These are phyloP conservation scores for Helotiales sp. DNA, from an alignment of 2,329 filamentous ascomycete species.

Conservation along the genomic window DNA sequence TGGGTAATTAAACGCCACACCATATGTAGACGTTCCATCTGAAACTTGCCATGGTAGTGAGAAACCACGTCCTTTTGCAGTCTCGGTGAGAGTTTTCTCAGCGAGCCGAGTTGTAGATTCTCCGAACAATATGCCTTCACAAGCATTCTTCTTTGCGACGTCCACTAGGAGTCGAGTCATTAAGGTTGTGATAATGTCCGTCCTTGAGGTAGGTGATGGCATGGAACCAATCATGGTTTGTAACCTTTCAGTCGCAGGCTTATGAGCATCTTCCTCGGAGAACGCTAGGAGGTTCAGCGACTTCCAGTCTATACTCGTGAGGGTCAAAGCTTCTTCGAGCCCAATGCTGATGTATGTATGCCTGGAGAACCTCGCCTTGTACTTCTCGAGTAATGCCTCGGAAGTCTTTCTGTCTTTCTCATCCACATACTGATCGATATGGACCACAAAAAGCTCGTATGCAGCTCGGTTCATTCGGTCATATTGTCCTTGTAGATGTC, in stretches of 20 bases:
- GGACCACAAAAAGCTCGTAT: constrained; percentile 66
- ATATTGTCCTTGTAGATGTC: constrained; percentile 65
- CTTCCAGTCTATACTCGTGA: constrained; percentile 55
- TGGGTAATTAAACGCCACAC: constrained; percentile 65
- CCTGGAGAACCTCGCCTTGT: constrained; percentile 63
- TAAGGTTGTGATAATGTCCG: constrained; percentile 72
- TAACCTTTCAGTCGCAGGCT: constrained; percentile 38
- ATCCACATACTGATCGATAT: constrained; percentile 40
- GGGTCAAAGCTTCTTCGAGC: constrained; percentile 61
- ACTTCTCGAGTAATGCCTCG: constrained; percentile 40
- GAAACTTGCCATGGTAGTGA: constrained; percentile 78
- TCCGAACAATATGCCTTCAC: constrained; percentile 75
- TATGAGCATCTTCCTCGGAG: constrained; percentile 13
- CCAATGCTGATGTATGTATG: constrained; percentile 63
- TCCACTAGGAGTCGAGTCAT: constrained; percentile 70
- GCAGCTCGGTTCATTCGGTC: constrained; percentile 62
- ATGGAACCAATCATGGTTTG: constrained; percentile 55
- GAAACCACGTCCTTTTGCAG: constrained; percentile 87
- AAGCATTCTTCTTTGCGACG: constrained; percentile 58
- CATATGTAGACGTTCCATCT: constrained; percentile 57
- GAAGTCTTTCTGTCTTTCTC: constrained; percentile 28
- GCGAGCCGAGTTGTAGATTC: constrained; percentile 87
- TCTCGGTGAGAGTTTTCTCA: constrained; percentile 80
- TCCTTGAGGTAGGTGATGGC: constrained; percentile 71
- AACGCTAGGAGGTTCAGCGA: constrained; percentile 36